These are phyloP conservation scores for Backusella liffmaniae DNA, from an alignment of 192 early-diverging fungal genomes.

Conservation along the genomic window DNA sequence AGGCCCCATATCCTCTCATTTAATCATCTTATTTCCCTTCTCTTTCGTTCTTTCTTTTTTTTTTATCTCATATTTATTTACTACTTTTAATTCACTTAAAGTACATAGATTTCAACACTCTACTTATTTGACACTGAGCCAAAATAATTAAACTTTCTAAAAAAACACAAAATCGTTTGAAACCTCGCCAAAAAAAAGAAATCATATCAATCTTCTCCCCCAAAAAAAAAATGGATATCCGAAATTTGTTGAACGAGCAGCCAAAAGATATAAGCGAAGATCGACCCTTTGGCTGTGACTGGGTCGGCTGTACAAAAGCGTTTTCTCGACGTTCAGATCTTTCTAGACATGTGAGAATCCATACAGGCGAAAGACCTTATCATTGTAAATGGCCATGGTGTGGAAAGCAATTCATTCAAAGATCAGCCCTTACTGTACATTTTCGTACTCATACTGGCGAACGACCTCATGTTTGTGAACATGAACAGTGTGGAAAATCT, in stretches of 20 bases:
- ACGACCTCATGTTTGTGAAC: slow-evolving; percentile 62
- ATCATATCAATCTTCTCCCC: not conserved
- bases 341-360: slow-evolving; percentile 68
- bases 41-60: not conserved
- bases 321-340: slow-evolving; percentile 73
- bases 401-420: slow-evolving; percentile 77
- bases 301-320: slow-evolving; percentile 61
- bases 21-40: not conserved
- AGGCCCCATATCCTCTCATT: not conserved
- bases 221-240: slow-evolving; percentile 17
- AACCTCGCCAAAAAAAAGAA: not conserved
- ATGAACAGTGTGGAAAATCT: slow-evolving; percentile 64
- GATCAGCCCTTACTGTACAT: slow-evolving; percentile 76
- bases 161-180: not conserved
- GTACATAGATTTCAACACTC: not conserved
- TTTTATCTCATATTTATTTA: not conserved
- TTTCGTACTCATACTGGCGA: slow-evolving; percentile 71
- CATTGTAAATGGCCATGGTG: slow-evolving; percentile 61
- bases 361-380: slow-evolving; percentile 73
- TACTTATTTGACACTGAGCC: not conserved
- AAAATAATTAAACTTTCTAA: not conserved
- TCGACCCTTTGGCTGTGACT: slow-evolving; percentile 51
- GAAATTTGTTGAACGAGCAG: slow-evolving; percentile 16
- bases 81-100: not conserved
- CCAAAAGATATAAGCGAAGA: slow-evolving; percentile 12